Percentiles rank a stretch among this genome's conserved stretches.
Conservation (phyloP, 139 green algal genomes). For the Raphidocelis subcapitata region DNA sequence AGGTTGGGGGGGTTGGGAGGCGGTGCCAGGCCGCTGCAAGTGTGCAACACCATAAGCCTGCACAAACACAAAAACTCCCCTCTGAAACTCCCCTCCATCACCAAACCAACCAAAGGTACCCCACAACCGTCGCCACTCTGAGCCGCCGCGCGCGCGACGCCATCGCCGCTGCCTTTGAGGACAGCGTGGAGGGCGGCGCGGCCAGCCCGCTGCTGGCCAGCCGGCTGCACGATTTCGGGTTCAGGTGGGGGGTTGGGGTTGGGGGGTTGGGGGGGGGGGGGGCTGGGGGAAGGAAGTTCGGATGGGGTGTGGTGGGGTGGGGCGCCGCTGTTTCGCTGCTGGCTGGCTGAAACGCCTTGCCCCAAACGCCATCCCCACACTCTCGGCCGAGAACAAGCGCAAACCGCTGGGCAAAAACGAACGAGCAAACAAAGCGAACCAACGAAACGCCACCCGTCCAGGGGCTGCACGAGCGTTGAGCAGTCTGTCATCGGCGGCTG, state of each 20-base stretch:
- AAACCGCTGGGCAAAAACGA: no score
- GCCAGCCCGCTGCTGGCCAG: slow-evolving; percentile 54
- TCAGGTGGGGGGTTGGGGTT: slow-evolving; percentile 37
- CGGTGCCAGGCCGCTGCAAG: neutral
- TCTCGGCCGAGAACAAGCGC: no score
- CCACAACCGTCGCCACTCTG: slow-evolving; percentile 84
- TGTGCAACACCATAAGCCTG: neutral
- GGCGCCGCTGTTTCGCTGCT: neutral
- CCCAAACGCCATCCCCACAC: neutral
- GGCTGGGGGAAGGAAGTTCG: no score
- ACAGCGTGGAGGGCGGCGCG: slow-evolving; percentile 55
- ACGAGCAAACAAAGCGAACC: no score
- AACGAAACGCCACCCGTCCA: slow-evolving; percentile 11
- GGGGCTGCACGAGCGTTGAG: slow-evolving; percentile 82
- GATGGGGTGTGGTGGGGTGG: neutral
- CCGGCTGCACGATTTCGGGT: slow-evolving; percentile 85
- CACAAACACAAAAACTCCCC: neutral
- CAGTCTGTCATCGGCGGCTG: slow-evolving; percentile 85
- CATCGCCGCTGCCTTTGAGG: slow-evolving; percentile 77
- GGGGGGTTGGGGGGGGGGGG: no score
- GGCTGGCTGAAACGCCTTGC: neutral
- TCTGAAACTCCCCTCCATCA: neutral
- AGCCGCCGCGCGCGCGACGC: slow-evolving; percentile 70
- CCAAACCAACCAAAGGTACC: slow-evolving; percentile 70
- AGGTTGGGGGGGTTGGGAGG: neutral